Conservation (phyloP, 2,329 filamentous ascomycete genomes). For the Pseudovirgaria hyperparasitica region DNA sequence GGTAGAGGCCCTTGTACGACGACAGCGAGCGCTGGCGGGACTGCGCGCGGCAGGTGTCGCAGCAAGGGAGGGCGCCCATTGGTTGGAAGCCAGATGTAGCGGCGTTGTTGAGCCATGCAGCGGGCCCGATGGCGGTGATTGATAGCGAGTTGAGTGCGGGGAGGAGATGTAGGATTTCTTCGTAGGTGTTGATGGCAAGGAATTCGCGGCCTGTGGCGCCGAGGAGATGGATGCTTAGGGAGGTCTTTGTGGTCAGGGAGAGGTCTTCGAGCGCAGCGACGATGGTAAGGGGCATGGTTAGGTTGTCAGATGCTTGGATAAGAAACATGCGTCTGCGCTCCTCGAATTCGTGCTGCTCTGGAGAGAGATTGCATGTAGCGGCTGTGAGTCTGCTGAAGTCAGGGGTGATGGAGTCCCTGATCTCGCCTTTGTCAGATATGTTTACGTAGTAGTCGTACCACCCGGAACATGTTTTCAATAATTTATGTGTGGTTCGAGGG, state of each 20-base stretch:
- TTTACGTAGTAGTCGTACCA: constrained; percentile 12
- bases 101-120: constrained; percentile 2
- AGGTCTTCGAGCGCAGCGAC: constrained; percentile 10
- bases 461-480: constrained; percentile 4
- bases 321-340: constrained; percentile 10
- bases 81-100: constrained; percentile 4
- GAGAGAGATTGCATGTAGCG: no score
- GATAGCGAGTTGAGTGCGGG: constrained; percentile 6
- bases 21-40: constrained; percentile 6
- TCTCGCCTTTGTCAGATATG: constrained; percentile 9
- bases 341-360: constrained; percentile 7
- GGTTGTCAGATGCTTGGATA: constrained; percentile 8
- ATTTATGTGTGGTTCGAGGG: constrained; percentile 5
- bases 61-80: constrained; percentile 7
- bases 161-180: constrained; percentile 10
- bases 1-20: constrained; percentile 9
- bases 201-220: constrained; percentile 11
- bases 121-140: constrained; percentile 8
- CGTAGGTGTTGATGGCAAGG: constrained; percentile 8
- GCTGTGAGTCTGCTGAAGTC: constrained; percentile 7
- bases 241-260: constrained; percentile 1
- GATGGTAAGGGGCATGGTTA: constrained; percentile 12
- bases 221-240: constrained; percentile 8
- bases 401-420: constrained; percentile 6
- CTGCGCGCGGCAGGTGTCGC: constrained; percentile 6